Percentiles rank a stretch among this genome's conserved stretches.
Conservation (phyloP, 768 basidiomycete genomes). For the Amanita rubescens region DNA sequence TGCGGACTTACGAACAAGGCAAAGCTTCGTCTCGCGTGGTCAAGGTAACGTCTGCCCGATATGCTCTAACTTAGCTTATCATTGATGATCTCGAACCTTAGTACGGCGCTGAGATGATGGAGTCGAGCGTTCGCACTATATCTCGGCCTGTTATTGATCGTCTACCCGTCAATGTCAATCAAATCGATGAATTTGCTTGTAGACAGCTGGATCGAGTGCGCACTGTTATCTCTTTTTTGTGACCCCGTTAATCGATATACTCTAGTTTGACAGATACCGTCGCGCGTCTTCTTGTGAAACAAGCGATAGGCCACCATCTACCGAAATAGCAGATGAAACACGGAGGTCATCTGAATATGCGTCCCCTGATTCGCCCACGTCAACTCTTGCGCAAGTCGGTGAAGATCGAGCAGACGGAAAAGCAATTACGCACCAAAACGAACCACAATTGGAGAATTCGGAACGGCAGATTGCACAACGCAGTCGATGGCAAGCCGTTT, state of each 20-base stretch:
- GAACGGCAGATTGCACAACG: slow-evolving; percentile 57
- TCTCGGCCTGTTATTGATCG: slow-evolving; percentile 77
- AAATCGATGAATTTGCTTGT: slow-evolving; percentile 84
- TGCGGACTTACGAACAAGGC: slow-evolving; percentile 72
- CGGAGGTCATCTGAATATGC: slow-evolving; percentile 25
- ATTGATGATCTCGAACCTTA: slow-evolving; percentile 22
- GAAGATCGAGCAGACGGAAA: slow-evolving; percentile 6
- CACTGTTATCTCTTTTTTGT: slow-evolving; percentile 12
- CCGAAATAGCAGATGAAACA: not conserved
- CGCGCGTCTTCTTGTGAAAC: slow-evolving; percentile 27
- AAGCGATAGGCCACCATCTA: slow-evolving; percentile 9
- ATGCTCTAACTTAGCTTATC: not conserved
- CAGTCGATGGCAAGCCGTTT: slow-evolving; percentile 80
- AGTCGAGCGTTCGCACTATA: slow-evolving; percentile 74
- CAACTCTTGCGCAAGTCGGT: slow-evolving; percentile 17
- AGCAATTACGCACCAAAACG: not conserved
- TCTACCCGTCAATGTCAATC: slow-evolving; percentile 64
- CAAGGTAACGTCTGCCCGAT: slow-evolving; percentile 45
- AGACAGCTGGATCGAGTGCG: slow-evolving; percentile 78
- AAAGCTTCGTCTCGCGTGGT: slow-evolving; percentile 82
- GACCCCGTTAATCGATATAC: not conserved
- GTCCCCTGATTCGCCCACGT: slow-evolving; percentile 21
- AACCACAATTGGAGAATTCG: slow-evolving; percentile 4
- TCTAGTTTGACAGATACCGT: slow-evolving; percentile 44
- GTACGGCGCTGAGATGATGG: slow-evolving; percentile 87